phyloP scores from a whole-genome alignment of 1,284 basidiomycete genomes.

The Coniferiporia sulphurascens region DNA sequence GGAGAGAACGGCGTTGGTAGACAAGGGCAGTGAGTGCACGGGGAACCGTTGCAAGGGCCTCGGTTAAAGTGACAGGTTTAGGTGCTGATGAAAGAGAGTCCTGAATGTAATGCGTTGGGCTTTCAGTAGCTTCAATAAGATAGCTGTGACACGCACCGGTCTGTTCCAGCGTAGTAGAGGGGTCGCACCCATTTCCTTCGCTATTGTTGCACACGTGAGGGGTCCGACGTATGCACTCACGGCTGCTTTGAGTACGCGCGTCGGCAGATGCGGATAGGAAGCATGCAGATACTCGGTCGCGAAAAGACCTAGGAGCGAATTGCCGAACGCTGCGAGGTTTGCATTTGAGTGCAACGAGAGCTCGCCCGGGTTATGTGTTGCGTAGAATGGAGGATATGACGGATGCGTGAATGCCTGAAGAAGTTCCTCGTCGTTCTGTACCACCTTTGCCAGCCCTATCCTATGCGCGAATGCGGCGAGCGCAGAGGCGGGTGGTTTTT shows the following conservation, averaged over 20 bases:
- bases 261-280: constrained; percentile 88
- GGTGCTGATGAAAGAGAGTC: background rate
- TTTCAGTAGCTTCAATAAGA: constrained; percentile 15
- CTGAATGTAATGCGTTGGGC: background rate
- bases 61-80: constrained; percentile 26
- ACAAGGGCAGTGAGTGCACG: constrained; percentile 74
- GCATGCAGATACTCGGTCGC: constrained; percentile 82
- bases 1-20: constrained; percentile 74
- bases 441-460: constrained; percentile 57
- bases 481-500: constrained; percentile 67
- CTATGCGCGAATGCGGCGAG: constrained; percentile 72
- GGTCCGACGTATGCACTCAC: constrained; percentile 90
- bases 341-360: constrained; percentile 63
- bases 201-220: constrained; percentile 76
- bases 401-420: constrained; percentile 80
- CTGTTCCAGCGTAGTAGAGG: constrained; percentile 69
- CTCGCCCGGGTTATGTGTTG: constrained; percentile 48
- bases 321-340: constrained; percentile 79
- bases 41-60: constrained; percentile 74
- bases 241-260: constrained; percentile 84
- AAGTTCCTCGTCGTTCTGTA: constrained; percentile 47
- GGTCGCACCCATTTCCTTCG: constrained; percentile 73
- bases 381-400: constrained; percentile 59
- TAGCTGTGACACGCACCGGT: constrained; percentile 40
- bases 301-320: constrained; percentile 88